These are phyloP conservation scores for Neurospora sp. DNA, from an alignment of 495 filamentous ascomycete species.

Conservation along the genomic window DNA sequence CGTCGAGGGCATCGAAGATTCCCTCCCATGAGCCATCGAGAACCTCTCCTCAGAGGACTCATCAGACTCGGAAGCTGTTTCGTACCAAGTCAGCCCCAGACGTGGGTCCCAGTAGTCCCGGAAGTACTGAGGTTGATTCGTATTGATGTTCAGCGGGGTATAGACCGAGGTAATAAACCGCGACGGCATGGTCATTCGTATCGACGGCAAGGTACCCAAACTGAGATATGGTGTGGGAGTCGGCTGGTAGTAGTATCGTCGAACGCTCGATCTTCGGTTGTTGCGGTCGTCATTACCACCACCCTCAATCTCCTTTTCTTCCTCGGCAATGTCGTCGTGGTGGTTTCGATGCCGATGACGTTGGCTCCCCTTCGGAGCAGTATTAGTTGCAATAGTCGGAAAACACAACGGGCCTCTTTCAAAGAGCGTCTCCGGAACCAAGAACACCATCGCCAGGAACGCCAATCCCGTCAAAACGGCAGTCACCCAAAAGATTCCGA, in stretches of 20 bases:
- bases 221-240: constrained; percentile 13
- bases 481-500: constrained; percentile 34
- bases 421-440: constrained; percentile 49
- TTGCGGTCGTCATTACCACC: neutral
- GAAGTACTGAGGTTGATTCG: neutral
- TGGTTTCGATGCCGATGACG: neutral
- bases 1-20: neutral
- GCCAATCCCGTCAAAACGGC: constrained; percentile 26
- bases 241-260: constrained; percentile 1
- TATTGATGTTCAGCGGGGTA: neutral
- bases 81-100: constrained; percentile 9
- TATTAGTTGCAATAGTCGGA: neutral
- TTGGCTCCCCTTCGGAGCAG: neutral
- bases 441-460: constrained; percentile 27
- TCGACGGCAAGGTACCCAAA: constrained; percentile 13
- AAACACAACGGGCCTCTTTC: constrained; percentile 16
- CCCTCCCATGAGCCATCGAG: neutral
- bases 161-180: constrained; percentile 8
- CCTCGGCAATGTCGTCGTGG: neutral
- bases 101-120: neutral
- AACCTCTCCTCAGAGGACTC: neutral
- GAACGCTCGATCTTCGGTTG: constrained; percentile 3
- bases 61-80: constrained; percentile 3
- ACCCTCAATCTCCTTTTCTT: neutral
- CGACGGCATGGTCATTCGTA: constrained; percentile 18